Conservation (phyloP, 164 flowering plant species). For the Malania oleifera region DNA sequence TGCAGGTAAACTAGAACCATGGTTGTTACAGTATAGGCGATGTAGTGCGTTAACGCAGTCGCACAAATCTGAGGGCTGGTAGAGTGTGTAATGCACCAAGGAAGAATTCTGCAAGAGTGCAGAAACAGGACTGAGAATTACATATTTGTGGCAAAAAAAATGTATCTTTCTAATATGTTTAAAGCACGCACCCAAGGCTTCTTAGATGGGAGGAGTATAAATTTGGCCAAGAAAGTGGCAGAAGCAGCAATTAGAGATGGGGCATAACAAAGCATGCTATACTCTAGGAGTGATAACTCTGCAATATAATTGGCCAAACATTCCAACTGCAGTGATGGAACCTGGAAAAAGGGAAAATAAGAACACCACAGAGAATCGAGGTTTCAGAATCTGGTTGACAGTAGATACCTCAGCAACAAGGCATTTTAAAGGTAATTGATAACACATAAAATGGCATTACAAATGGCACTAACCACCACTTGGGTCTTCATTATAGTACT, state of each 20-base stretch:
- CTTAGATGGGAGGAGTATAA: constrained; percentile 53
- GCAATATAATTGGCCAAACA: constrained; percentile 80
- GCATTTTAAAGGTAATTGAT: too few relatives aligned
- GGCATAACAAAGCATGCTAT: constrained; percentile 66
- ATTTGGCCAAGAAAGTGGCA: constrained; percentile 75
- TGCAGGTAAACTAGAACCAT: constrained; percentile 58
- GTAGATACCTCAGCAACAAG: too few relatives aligned
- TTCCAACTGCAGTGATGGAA: constrained; percentile 70
- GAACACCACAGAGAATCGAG: too few relatives aligned
- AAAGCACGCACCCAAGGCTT: constrained; percentile 82
- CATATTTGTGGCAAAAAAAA: too few relatives aligned
- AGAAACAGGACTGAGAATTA: too few relatives aligned
- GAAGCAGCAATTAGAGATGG: constrained; percentile 91
- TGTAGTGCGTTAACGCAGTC: constrained; percentile 69
- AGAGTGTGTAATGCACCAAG: constrained; percentile 67
- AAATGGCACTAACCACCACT: too few relatives aligned
- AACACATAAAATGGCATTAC: too few relatives aligned
- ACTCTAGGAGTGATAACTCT: constrained; percentile 88
- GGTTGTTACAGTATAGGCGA: constrained; percentile 40
- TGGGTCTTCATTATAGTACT: too few relatives aligned
- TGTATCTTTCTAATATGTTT: too few relatives aligned
- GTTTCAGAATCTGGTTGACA: too few relatives aligned
- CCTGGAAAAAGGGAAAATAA: constrained; percentile 27
- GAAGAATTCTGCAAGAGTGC: constrained; percentile 41
- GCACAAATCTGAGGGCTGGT: constrained; percentile 50